phyloP scores from a whole-genome alignment of 2,329 filamentous ascomycete genomes.

The Fusarium tupiense region DNA sequence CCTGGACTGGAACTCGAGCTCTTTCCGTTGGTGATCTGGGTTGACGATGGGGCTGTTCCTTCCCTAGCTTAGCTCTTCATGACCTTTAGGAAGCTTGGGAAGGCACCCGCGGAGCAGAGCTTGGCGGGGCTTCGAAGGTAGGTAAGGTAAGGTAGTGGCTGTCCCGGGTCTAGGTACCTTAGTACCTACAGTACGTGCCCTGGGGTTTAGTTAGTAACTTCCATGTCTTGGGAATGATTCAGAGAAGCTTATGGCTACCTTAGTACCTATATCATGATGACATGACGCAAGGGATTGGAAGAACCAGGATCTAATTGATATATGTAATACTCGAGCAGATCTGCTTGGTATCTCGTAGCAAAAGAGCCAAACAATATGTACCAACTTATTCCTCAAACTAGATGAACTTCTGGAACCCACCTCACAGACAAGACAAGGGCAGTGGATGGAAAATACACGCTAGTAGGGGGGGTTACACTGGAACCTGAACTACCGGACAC shows the following conservation, averaged over 20 bases:
- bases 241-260: background rate
- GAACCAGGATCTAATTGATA: background rate
- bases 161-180: background rate
- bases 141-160: conserved; percentile 3
- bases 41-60: conserved; percentile 21
- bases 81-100: conserved; percentile 18
- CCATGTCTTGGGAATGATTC: background rate
- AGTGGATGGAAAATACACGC: background rate
- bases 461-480: conserved; percentile 17
- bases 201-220: background rate
- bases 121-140: background rate
- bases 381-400: background rate
- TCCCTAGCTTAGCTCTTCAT: conserved; percentile 22
- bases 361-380: background rate
- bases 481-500: conserved; percentile 34
- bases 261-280: background rate
- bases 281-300: background rate
- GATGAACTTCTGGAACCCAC: background rate
- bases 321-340: background rate
- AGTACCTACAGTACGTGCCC: background rate
- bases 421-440: background rate
- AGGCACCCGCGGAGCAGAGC: conserved; percentile 15
- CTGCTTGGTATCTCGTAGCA: background rate
- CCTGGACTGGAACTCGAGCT: conserved; percentile 10
- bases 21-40: conserved; percentile 18